Conservation (phyloP, 306 rosid species). For the Quercus engelmannii region DNA sequence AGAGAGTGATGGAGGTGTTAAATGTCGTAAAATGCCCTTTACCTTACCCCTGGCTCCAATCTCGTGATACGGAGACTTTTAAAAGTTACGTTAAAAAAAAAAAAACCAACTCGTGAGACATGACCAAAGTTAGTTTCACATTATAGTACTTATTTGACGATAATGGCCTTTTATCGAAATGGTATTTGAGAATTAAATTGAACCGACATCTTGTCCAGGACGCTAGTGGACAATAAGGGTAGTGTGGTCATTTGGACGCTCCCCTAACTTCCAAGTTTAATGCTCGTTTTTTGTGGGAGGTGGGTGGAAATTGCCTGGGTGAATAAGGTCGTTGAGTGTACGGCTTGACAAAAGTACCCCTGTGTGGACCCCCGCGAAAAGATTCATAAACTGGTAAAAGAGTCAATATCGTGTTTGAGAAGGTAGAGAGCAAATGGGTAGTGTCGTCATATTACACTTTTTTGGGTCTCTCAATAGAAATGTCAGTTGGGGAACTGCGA, state of each 20-base stretch:
- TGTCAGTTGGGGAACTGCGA: not conserved
- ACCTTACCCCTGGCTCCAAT: too few relatives aligned
- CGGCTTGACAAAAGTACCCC: slow-evolving; percentile 23
- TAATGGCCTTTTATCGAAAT: not conserved
- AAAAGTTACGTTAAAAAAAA: not conserved
- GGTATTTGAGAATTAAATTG: not conserved
- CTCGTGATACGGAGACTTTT: too few relatives aligned
- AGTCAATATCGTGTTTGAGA: slow-evolving; percentile 27
- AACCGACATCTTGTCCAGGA: not conserved
- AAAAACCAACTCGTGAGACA: slow-evolving; percentile 4
- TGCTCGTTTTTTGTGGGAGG: not conserved
- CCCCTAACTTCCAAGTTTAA: not conserved
- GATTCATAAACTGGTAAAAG: not conserved
- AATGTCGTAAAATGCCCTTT: too few relatives aligned
- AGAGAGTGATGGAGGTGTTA: too few relatives aligned
- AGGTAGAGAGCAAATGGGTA: not conserved
- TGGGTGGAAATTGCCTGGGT: not conserved
- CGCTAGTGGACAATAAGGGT: not conserved
- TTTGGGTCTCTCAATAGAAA: too few relatives aligned
- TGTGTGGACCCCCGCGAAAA: not conserved
- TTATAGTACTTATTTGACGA: slow-evolving; percentile 12
- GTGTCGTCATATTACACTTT: not conserved
- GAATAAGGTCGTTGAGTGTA: slow-evolving; percentile 9
- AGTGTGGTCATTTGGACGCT: not conserved
- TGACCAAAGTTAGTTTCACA: slow-evolving; percentile 23